A percentile compares a stretch with the other conserved stretches of the same genome.
Evolutionary conservation across 352 stramenopile species (phyloP).

Genomic region (Blastocystis sp.): DNA sequence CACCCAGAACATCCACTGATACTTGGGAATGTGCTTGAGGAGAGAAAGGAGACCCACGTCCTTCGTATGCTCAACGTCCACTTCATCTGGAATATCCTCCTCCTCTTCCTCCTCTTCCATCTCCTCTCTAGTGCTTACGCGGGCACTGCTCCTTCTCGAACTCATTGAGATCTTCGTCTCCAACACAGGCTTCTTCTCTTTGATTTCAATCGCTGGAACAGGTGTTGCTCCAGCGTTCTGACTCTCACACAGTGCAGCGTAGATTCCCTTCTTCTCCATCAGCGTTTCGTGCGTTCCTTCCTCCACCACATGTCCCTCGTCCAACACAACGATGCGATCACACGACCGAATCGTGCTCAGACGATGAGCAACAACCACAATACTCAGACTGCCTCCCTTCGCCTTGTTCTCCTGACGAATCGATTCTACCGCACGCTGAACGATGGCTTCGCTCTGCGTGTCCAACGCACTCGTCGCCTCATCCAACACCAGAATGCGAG

Average conservation of each 20-base stretch:
- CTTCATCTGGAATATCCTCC: neutral
- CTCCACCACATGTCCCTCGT: conserved; percentile 77
- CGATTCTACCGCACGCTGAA: conserved; percentile 69
- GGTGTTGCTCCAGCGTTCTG: neutral
- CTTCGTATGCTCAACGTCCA: neutral
- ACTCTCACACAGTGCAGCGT: conserved; percentile 65
- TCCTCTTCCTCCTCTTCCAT: neutral
- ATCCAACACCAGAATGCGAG: conserved; percentile 74
- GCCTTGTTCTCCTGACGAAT: conserved; percentile 63
- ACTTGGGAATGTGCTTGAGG: neutral
- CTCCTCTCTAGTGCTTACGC: neutral
- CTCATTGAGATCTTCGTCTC: neutral
- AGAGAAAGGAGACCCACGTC: neutral
- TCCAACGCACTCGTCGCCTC: conserved; percentile 74
- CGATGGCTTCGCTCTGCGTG: conserved; percentile 67
- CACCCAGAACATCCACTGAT: neutral
- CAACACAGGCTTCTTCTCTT: neutral
- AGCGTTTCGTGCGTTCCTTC: conserved; percentile 80
- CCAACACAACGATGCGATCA: conserved; percentile 82
- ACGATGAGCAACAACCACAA: conserved; percentile 83
- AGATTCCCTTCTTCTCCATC: conserved; percentile 66
- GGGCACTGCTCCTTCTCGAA: too few species aligned
- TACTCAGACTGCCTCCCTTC: conserved; percentile 66
- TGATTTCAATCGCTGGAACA: neutral
- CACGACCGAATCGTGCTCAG: conserved; percentile 82